Evolutionary conservation across 306 rosid genomes (phyloP), one percentile per base, ranked within the genome.

Genomic region (Betula pendula): DNA sequence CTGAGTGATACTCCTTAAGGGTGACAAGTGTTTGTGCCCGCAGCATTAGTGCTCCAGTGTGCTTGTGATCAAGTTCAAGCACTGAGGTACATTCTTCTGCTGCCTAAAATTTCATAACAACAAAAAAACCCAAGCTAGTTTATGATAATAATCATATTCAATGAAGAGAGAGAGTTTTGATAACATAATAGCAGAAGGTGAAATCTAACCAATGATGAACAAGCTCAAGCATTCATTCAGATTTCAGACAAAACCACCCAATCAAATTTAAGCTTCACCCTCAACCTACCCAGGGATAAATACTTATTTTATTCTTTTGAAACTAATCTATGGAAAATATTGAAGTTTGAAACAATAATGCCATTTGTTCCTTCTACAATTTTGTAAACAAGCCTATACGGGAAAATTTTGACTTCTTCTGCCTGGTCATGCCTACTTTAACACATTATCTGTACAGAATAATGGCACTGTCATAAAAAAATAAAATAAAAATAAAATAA

Each of bases 81-180:
- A 93, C 97, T 22, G 92, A 93, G 31, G 97, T 93, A 60, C 97
- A 93, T 86, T 93, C 98, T 75, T 85, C 93, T 73, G 98, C 96
- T 19, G 97, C 98, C 98, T 93, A 86, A 59, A 74, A 77, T 42
- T 60, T 65, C 58, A 82, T 20, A 48, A 78, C 62, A 66, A 27
- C 56, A 68, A 43, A 79, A 68, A 31, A 55, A 5, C 68, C 59
- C 15, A 67, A 53, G 24, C 55, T 56, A 77, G 47, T 22, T n/a
- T 74, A 68, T 16, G 1, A 29, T 20, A 60, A 3, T 4, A 44
- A 47, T n/a, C 29, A 16, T 22, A 10, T 33, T 17, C 10, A 5
- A 49, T 48, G 17, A 22, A 7, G 19, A 49, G 22, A 70, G 12
- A 47, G 16, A 74, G 49, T 27, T 59, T 59, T 59, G 40, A 59